Conservation (phyloP, 2,329 filamentous ascomycete genomes). For the Pseudopyrenochaeta lycopersici region DNA sequence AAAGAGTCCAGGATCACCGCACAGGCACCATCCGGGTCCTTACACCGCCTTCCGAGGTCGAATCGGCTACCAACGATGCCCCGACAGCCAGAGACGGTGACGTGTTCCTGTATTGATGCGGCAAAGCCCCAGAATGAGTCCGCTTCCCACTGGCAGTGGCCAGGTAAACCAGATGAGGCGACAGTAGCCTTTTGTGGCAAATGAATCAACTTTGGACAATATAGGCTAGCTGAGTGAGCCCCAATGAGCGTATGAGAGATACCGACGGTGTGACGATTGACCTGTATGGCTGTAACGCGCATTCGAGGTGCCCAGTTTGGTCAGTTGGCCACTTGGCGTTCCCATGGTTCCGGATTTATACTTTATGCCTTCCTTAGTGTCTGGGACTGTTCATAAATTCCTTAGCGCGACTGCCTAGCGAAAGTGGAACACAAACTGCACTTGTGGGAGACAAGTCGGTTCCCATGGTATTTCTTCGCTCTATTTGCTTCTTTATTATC, state of each 20-base stretch:
- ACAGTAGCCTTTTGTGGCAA: neutral
- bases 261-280: neutral
- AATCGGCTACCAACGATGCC: neutral
- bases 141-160: neutral
- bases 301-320: neutral
- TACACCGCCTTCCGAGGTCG: neutral
- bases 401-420: too few relatives aligned
- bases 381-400: too few relatives aligned
- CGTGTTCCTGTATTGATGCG: neutral
- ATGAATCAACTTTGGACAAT: neutral
- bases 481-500: too few relatives aligned
- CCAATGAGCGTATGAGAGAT: neutral
- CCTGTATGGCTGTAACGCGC: neutral
- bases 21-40: neutral
- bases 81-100: neutral
- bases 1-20: neutral
- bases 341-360: too few relatives aligned
- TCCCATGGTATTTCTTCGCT: too few relatives aligned
- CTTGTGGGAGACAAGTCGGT: too few relatives aligned
- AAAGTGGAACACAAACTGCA: too few relatives aligned
- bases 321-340: neutral
- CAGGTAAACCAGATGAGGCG: neutral
- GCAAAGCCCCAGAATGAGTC: neutral
- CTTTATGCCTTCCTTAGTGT: too few relatives aligned
- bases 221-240: too few relatives aligned